These are phyloP conservation scores for Fusarium foetens DNA, from an alignment of 2,329 filamentous ascomycete genomes.

Conservation along the genomic window DNA sequence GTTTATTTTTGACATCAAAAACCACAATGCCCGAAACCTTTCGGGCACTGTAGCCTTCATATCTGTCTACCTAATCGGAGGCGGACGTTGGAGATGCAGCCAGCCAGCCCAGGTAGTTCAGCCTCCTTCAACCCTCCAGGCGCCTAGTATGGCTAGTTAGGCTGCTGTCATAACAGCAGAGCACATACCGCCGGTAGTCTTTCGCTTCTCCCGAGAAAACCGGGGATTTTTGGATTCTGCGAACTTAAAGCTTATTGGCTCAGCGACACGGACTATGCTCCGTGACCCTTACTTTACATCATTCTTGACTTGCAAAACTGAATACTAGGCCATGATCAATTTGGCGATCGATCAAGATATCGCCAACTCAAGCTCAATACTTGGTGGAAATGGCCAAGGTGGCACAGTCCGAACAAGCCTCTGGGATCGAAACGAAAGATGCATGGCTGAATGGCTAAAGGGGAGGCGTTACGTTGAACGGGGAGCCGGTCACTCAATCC, in stretches of 20 bases:
- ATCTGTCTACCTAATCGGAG: background rate
- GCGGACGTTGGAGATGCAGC: slow-evolving; percentile 3
- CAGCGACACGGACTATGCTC: background rate
- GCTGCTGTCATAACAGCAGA: background rate
- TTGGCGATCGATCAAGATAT: background rate
- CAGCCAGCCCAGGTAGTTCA: slow-evolving; percentile 8
- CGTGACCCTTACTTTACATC: background rate
- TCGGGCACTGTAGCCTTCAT: background rate
- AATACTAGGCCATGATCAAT: background rate
- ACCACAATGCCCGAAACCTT: slow-evolving; percentile 11
- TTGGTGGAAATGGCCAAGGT: slow-evolving; percentile 6
- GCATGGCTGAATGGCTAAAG: slow-evolving; percentile 7
- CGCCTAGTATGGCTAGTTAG: background rate
- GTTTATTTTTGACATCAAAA: background rate
- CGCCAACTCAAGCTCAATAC: background rate
- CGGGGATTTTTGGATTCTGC: background rate
- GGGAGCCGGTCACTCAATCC: slow-evolving; percentile 22
- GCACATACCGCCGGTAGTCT: background rate
- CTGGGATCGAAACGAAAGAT: slow-evolving; percentile 14
- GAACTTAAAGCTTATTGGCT: slow-evolving; percentile 4
- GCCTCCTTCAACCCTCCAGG: background rate
- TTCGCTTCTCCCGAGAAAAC: background rate
- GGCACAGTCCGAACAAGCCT: slow-evolving; percentile 11
- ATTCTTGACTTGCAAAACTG: background rate
- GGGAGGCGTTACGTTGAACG: slow-evolving; percentile 17